Evolutionary conservation across 1,139 yeast species (phyloP).

Genomic region (Sugiyamaella xylanicola): DNA sequence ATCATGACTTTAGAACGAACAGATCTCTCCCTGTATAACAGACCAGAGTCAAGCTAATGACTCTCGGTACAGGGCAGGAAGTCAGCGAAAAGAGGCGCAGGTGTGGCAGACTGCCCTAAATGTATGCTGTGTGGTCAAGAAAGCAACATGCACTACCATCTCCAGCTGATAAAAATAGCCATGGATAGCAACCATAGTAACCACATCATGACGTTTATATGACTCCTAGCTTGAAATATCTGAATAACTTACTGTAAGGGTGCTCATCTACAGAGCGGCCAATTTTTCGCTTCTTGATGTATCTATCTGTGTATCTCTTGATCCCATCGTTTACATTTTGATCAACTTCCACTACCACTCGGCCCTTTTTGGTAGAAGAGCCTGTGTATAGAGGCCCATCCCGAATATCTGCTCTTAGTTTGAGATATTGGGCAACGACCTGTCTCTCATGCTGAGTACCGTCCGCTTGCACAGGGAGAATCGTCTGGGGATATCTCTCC

Average conservation of each 20-base stretch:
- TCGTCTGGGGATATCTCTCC: slow-evolving; percentile 38
- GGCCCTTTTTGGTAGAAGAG: slow-evolving; percentile 36
- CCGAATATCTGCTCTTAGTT: slow-evolving; percentile 57
- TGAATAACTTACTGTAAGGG: slow-evolving; percentile 52
- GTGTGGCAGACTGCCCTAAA: too few species aligned
- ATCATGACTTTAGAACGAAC: too few species aligned
- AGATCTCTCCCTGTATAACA: too few species aligned
- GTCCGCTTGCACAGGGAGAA: slow-evolving; percentile 66
- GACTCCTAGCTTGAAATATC: background rate
- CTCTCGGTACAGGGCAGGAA: too few species aligned
- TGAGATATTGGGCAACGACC: slow-evolving; percentile 65
- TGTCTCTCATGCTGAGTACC: slow-evolving; percentile 57
- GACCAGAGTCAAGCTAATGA: too few species aligned
- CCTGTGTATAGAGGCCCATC: slow-evolving; percentile 85
- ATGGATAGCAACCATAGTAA: too few species aligned
- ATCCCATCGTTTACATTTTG: slow-evolving; percentile 39
- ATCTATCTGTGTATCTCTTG: slow-evolving; percentile 44
- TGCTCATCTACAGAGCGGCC: slow-evolving; percentile 81
- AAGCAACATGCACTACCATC: too few species aligned
- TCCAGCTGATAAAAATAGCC: too few species aligned
- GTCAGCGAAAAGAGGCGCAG: background rate
- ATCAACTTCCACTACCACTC: slow-evolving; percentile 37
- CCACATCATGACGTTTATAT: too few species aligned
- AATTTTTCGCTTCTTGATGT: slow-evolving; percentile 66
- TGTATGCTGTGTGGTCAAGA: too few species aligned